Base-by-base conservation (phyloP, 2,329 filamentous ascomycete genomes). In the Diplodia sapinea region DNA sequence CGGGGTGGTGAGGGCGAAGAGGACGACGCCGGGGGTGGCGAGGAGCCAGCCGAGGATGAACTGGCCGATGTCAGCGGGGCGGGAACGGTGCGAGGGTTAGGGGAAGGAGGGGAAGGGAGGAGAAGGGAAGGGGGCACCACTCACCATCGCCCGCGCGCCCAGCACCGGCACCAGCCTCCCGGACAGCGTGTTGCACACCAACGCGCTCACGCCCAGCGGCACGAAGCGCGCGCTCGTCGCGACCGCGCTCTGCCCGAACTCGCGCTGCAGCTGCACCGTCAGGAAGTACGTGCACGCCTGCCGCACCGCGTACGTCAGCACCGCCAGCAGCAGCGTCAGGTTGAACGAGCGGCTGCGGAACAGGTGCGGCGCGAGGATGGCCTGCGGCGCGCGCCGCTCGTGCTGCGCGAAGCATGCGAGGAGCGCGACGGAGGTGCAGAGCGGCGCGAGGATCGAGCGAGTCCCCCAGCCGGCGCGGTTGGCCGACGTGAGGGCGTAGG, bases 281-380 rank as follows among this genome's bases (percentile, higher is more conserved):
- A 68, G 36, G 26, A 68, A 68, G 29, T 66, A 68, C 4, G 63
- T 68, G 55, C 67, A 68, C 2, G 43, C 67, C 38, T 68, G 67
- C 6, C 67, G 63, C 5, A 66, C 64, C n/a, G 67, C 62, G 54
- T 61, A 66, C 9, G 67, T 61, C 15, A 43, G 66, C 33, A 59
- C 63, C 0, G 63, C 67, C 6, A 68, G 62, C 13, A 66, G 17
- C 17, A 68, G 63, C 2, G 67, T 68, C 12, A 66, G 63, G 13
- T 56, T 20, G 63, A 68, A 68, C 5, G 62, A 66, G 7, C 54
- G 67, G 15, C 8, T 33, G n/a, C 54, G 43, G 54, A 68, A 68
- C 15, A 68, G 47, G 67, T 68, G 63, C 29, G 67, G 54, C 36
- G 67, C 62, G 4, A 68, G 62, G 29, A 68, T 38, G 17, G 67